phyloP scores from a whole-genome alignment of 805 yeast species.

The Yamadazyma akitaensis region DNA sequence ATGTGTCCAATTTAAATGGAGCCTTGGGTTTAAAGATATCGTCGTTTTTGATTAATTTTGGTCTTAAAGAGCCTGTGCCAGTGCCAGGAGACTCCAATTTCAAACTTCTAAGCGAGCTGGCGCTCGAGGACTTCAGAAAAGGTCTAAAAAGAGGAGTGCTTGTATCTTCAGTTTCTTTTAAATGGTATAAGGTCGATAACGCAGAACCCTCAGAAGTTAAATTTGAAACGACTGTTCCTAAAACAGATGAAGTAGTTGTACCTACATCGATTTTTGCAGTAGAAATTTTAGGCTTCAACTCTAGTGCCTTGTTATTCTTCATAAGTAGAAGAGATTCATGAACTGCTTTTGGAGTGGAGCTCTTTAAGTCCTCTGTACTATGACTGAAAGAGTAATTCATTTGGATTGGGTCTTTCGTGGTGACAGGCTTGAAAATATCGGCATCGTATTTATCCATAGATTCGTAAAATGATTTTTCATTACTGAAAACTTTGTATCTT shows the following conservation, averaged over 20 bases:
- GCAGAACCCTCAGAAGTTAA: constrained; percentile 29
- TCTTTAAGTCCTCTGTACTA: not conserved
- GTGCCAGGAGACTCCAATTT: not conserved
- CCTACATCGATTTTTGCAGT: constrained; percentile 24
- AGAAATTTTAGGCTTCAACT: constrained; percentile 12
- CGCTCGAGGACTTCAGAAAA: not conserved
- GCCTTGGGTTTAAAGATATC: constrained; percentile 11
- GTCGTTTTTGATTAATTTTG: constrained; percentile 5
- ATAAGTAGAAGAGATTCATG: constrained; percentile 13
- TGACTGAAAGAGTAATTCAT: constrained; percentile 6
- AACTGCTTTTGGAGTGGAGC: constrained; percentile 11
- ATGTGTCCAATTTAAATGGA: not conserved
- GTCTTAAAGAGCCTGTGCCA: not conserved
- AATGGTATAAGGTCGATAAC: constrained; percentile 33
- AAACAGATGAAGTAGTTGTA: constrained; percentile 32
- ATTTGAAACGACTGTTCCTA: constrained; percentile 39
- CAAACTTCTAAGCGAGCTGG: constrained; percentile 8
- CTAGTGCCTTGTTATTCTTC: constrained; percentile 1
- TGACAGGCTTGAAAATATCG: constrained; percentile 42
- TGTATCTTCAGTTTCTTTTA: constrained; percentile 21
- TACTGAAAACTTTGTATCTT: constrained; percentile 41
- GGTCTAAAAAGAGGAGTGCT: constrained; percentile 6
- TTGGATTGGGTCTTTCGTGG: not conserved
- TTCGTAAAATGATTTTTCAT: constrained; percentile 44
- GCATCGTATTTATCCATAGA: constrained; percentile 70